Base-by-base conservation (phyloP, 306 rosid species). In the Cicer chorassanicum region DNA sequence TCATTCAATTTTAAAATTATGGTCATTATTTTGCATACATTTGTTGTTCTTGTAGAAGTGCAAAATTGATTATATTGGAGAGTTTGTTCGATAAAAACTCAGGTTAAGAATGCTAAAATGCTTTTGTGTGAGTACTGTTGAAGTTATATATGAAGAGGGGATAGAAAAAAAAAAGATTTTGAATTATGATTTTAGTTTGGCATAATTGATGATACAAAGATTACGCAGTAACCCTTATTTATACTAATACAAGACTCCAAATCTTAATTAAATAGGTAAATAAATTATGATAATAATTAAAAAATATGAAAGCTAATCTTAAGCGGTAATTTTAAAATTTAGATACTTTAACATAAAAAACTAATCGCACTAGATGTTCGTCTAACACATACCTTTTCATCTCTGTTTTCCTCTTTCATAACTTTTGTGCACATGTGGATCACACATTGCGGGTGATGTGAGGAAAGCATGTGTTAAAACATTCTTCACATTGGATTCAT, bases 1-100 rank as follows among this genome's bases (percentile, higher is more conserved):
- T 45, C 55, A 72, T 76, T 50, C 72, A 42, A 29, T 44, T 73
- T 61, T 72, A 15, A 72, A 57, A 41, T 34, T 65, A 36, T 18
- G 21, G 51, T 54, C 7, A 4, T n/a, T 73, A 13, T 45, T 61
- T 72, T 42, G 38, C 48, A 38, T 63, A 43, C 46, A 11, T 14
- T 51, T 16, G 40, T 38, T 43, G 55, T 34, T 68, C 50, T 62
- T 68, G 69, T 63, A 29, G 11, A 44, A 59, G 44, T 76, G 74
- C 42, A 34, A 34, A 57, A 24, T 57, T 21, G 64, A 24, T 9
- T 14, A 42, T 45, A 6, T 34, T 9, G 72, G 46, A 42, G 73
- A 54, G 49, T 65, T 81, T 50, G 76, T 61, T 61, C 16, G 15
- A 10, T 11, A 57, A 57, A 56, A 9, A 24, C 63, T 56, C 8